Evolutionary conservation across 177 flowering plant species (phyloP).

Genomic region (Vitis hybrid): DNA sequence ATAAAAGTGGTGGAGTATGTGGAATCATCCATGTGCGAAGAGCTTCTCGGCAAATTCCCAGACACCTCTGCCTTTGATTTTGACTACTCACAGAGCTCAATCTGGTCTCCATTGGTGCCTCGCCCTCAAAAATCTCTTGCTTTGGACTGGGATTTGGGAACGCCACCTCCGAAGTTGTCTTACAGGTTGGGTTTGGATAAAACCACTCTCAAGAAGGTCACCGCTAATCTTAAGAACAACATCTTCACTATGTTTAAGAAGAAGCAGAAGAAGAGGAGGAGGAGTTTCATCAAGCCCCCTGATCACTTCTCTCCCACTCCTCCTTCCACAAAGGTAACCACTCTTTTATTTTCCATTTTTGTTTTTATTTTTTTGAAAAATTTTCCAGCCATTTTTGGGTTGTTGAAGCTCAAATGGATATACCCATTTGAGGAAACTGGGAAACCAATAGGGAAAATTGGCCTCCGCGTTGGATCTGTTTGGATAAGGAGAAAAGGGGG

Average conservation of each 20-base stretch:
- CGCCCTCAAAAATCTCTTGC: conserved; percentile 21
- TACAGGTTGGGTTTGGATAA: conserved; percentile 6
- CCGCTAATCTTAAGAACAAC: conserved; percentile 16
- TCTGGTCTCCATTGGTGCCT: conserved; percentile 83
- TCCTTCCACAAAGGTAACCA: conserved; percentile 20
- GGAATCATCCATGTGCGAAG: conserved; percentile 50
- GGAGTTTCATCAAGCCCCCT: conserved; percentile 8
- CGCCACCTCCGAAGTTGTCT: conserved; percentile 12
- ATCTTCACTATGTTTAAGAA: conserved; percentile 4
- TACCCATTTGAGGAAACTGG: too few relatives aligned
- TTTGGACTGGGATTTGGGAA: not conserved
- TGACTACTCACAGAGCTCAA: conserved; percentile 82
- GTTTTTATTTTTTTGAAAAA: not conserved
- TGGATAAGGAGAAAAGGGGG: too few relatives aligned
- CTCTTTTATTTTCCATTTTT: not conserved
- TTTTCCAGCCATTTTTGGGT: too few relatives aligned
- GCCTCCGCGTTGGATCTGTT: too few relatives aligned
- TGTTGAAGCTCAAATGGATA: too few relatives aligned
- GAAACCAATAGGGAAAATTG: too few relatives aligned
- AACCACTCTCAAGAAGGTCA: conserved; percentile 6
- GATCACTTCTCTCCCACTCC: conserved; percentile 22
- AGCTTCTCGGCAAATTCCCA: conserved; percentile 76
- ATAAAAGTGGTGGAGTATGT: conserved; percentile 55
- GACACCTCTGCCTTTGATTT: conserved; percentile 76
- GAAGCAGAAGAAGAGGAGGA: conserved; percentile 15